These are phyloP conservation scores for Rhamnella rubrinervis DNA, from an alignment of 331 rosid genomes.

Conservation along the genomic window DNA sequence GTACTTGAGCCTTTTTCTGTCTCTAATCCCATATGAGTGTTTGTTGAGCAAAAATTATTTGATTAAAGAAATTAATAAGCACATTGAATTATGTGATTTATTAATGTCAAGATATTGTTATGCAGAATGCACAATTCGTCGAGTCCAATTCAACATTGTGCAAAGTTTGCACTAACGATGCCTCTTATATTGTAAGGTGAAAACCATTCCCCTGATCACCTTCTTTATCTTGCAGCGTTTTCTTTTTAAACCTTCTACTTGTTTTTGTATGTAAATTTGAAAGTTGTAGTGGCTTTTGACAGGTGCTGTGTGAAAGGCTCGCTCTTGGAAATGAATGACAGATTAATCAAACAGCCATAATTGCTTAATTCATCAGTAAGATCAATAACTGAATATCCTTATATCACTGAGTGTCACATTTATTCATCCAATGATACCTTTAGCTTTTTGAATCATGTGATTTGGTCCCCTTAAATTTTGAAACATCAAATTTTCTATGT, in stretches of 20 bases:
- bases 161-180: slow-evolving; percentile 65
- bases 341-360: slow-evolving; percentile 65
- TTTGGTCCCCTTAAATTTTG: too few species aligned
- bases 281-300: slow-evolving; percentile 32
- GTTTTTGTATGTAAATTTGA: slow-evolving; percentile 13
- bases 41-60: too few species aligned
- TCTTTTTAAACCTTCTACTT: slow-evolving; percentile 11
- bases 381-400: slow-evolving; percentile 15
- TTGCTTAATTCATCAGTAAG: slow-evolving; percentile 75
- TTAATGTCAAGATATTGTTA: slow-evolving; percentile 14
- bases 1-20: slow-evolving; percentile 19
- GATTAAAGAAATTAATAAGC: too few species aligned
- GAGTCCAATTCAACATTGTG: slow-evolving; percentile 86
- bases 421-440: too few species aligned
- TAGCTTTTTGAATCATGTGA: too few species aligned
- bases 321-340: slow-evolving; percentile 84
- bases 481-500: too few species aligned
- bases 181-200: slow-evolving; percentile 77
- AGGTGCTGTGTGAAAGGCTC: slow-evolving; percentile 96
- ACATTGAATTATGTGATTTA: not conserved
- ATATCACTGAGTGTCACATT: not conserved
- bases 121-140: slow-evolving; percentile 83
- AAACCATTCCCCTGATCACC: not conserved
- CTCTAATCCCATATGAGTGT: not conserved
- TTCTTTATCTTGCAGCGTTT: slow-evolving; percentile 1